A percentile compares a stretch with the other conserved stretches of the same genome.
Evolutionary conservation across 192 early-diverging fungal species (phyloP).

Genomic region (Jimgerdemannia lactiflua): DNA sequence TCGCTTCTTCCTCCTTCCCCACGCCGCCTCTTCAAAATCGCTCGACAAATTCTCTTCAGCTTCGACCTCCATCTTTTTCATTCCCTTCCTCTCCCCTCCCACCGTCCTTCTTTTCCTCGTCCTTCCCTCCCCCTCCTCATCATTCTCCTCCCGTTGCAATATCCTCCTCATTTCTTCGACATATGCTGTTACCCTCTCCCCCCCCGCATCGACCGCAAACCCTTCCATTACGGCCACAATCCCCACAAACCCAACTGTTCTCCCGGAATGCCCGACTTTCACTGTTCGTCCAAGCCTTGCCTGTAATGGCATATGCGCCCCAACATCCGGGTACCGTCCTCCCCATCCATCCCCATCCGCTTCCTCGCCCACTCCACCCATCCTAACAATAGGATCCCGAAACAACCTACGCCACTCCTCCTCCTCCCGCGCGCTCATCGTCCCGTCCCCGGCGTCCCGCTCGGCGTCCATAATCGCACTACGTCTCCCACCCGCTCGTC

Average conservation of each 20-base stretch:
- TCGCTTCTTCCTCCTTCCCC: background rate
- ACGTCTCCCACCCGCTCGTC: background rate
- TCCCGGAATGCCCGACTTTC: slow-evolving; percentile 4
- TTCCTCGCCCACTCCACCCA: no score
- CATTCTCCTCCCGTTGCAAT: no score
- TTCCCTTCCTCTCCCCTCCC: slow-evolving; percentile 14
- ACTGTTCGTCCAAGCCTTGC: slow-evolving; percentile 18
- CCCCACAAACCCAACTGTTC: background rate
- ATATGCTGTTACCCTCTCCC: no score
- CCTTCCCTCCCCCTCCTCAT: slow-evolving; percentile 1
- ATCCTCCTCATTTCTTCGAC: no score
- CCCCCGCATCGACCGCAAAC: background rate
- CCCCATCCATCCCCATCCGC: slow-evolving; percentile 1
- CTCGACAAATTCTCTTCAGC: no score
- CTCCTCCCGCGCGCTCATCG: no score
- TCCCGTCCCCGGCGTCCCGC: slow-evolving; percentile 14
- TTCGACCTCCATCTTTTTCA: no score
- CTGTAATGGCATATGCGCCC: slow-evolving; percentile 15
- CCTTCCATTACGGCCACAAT: background rate
- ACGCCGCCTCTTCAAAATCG: background rate
- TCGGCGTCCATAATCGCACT: no score
- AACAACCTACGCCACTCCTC: no score
- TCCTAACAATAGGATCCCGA: no score
- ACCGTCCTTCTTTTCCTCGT: slow-evolving; percentile 5
- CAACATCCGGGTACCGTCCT: slow-evolving; percentile 18